Base-by-base conservation (phyloP, 2,329 filamentous ascomycete genomes). In the Trichoderma sp. region DNA sequence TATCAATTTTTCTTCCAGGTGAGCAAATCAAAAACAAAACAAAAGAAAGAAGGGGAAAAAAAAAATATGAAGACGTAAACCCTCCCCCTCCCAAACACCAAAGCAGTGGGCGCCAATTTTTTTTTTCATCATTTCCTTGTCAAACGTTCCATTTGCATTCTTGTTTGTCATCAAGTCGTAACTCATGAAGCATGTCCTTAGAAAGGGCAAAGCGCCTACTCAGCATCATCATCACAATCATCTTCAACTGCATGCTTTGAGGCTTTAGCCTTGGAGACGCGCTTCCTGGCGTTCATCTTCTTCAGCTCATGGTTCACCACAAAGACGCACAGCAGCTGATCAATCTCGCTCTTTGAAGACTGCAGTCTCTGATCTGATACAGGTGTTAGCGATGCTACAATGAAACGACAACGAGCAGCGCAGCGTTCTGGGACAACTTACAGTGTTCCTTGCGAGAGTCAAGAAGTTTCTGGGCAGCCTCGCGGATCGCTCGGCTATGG, bases 231-330 rank as follows among this genome's bases (percentile, higher is more conserved):
- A 22, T 73, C 73, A 65, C 68, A 73, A 45, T 74, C 72, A 45
- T 73, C 72, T n/a, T 71, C 71, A 56, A 71, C 68, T 19, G 35
- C 27, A 6, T 68, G 27, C 68, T 73, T 76, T 29, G 71, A 70
- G 34, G 71, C 70, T 29, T 73, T 68, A 45, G 70, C 59, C 68
- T 78, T 75, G 35, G 74, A 64, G 27, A 72, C 68, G 52, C 78
- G 73, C 70, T 74, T 74, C 34, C 77, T 72, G 52, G 78, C 76
- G 56, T 76, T 78, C 67, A 80, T 74, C 71, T 80, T 80, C 73
- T 80, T 80, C 25, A 80, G 61, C 71, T 80, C 79, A 64, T 80
- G 79, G 61, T 78, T 76, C 22, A 80, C 74, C 35, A 80, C 78
- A 52, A 80, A 73, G 35, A 72, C 72, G 65, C 74, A 74, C 17